Conservation (phyloP, 257 asterid species). For the Ophiorrhiza pumila region DNA sequence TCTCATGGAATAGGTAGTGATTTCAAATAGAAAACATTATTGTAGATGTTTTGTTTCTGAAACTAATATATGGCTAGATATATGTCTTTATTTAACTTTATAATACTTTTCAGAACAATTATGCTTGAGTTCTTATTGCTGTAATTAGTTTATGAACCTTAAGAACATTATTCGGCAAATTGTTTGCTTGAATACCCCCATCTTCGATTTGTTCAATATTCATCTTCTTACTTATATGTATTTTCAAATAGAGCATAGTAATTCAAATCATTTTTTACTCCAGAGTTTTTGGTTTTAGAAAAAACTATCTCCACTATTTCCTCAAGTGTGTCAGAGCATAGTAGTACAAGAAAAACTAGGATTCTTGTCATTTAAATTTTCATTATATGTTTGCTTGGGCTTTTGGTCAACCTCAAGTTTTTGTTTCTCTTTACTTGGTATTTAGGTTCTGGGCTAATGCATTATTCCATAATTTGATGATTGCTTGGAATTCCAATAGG, state of each 20-base stretch:
- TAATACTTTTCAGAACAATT: not conserved
- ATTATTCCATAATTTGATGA: not conserved
- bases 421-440: not conserved
- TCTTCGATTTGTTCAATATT: not conserved
- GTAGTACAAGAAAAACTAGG: not conserved
- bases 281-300: conserved; percentile 2
- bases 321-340: not conserved
- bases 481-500: not conserved
- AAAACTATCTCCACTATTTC: not conserved
- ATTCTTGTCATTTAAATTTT: not conserved
- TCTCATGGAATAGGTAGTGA: conserved; percentile 82
- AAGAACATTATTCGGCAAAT: not conserved
- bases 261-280: conserved; percentile 2
- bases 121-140: not conserved
- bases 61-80: not conserved
- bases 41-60: not conserved
- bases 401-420: not conserved
- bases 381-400: not conserved
- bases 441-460: not conserved
- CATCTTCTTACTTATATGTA: not conserved
- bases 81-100: not conserved
- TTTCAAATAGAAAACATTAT: not conserved
- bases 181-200: not conserved
- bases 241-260: not conserved
- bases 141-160: not conserved